Base-by-base conservation (phyloP, 2,329 filamentous ascomycete genomes). In the Bretziella fagacearum region DNA sequence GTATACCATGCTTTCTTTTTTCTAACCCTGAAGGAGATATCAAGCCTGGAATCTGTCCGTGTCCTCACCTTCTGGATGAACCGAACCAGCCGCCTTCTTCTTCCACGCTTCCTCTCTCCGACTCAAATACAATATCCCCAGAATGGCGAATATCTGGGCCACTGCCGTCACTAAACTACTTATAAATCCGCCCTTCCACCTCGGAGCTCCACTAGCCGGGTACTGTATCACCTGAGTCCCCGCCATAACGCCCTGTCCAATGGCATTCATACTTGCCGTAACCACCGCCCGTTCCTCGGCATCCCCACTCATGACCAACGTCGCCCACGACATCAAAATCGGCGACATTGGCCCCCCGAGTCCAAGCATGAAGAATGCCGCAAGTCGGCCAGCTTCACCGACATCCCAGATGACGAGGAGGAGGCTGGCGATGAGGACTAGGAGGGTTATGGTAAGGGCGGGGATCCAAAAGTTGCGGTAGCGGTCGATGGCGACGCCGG, bases 201-300 rank as follows among this genome's bases (percentile, higher is more conserved):
- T 55, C 6, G 62, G 62, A 7, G 60, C 62, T 13, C 56, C 54
- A 5, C 55, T 56, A 0, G 63, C 61, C 0, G 63, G 61, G 37
- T 58, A 65, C 44, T 62, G 60, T 4, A 63, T 55, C 11, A 66
- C 53, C 46, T 66, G 62, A 2, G 57, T 60, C 40, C 63, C 62
- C 0, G 63, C 63, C 10, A 57, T 60, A 27, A 65, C 63, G 2
- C 58, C 63, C 50, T 65, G 63, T 1, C 63, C 63, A 41, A 65
- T 62, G 4, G 63, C 60, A 41, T 65, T 65, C 62, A 65, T 65
- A 25, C 61, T 64, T 1, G 62, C 62, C 13, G 61, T 64, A 4
- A 65, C 61, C 2, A 65, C 56, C 1, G 63, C 63, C 17, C 63
- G 56, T 50, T 65, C 63, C 46, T 65, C 63, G 6, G 62, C 61